Base-by-base conservation (phyloP, 768 basidiomycete species). In the Lactarius sp. region DNA sequence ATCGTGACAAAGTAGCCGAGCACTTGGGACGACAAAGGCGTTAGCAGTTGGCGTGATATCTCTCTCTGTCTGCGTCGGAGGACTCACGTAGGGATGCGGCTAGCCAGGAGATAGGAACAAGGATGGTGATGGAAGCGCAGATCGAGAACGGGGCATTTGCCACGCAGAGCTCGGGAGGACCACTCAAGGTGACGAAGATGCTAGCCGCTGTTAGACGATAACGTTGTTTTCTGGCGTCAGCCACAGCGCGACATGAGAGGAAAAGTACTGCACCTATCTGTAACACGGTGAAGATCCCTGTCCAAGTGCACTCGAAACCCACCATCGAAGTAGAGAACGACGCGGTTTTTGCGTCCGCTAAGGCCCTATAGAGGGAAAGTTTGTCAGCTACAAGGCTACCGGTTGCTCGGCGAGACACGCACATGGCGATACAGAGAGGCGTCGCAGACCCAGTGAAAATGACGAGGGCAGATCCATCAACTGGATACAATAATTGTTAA, bases 281-380 rank as follows among this genome's bases (percentile, higher is more conserved):
- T 41, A 85, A 71, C 5, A 79, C 52, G 59, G 79, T 77, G 66
- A 84, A 70, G 8, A 81, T 62, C 7, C 73, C 77, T 13, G 82
- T 78, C 85, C 86, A 88, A 20, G 64, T 70, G 66, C 83, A 85
- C 69, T 89, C 87, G 33, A 82, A 71, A 52, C 76, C 69, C 42
- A 83, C 77, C 16, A 73, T 73, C 14, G 81, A 77, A 20, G 78
- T 77, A 56, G 71, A 78, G 52, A 58, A 37, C 71, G 58, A 73
- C 67, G 27, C 80, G 70, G 0, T 76, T 79, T 12, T 75, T 72
- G 34, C 79, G 65, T 36, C 75, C 73, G 61, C 80, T 78, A 63
- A 47, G 46, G 39, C 51, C 55, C 47, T 64, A 27, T 16, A 33
- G n/a, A 14, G 2, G 22, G 16, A 18, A 9, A 18, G 50, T n/a